Conservation (phyloP, 768 basidiomycete species). For the Suillus alpinus region DNA sequence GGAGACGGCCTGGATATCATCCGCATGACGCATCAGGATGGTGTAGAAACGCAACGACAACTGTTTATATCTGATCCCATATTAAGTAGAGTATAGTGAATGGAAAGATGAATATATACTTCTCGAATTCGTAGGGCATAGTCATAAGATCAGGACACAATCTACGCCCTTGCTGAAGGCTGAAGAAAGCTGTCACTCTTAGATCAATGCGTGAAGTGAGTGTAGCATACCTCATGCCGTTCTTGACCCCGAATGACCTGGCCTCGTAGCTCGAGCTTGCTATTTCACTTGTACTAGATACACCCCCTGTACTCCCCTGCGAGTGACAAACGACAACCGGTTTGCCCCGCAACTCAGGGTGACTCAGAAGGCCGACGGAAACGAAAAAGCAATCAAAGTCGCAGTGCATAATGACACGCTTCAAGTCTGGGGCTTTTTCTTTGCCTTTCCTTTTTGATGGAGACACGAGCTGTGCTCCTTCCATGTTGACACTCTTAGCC, state of each 20-base stretch:
- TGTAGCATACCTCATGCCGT: conserved; percentile 83
- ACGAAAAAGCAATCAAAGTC: conserved; percentile 99
- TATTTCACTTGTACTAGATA: conserved; percentile 87
- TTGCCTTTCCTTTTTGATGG: conserved; percentile 52
- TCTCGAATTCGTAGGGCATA: conserved; percentile 93
- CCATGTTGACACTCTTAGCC: conserved; percentile 43
- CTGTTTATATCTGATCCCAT: conserved; percentile 67
- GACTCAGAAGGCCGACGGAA: conserved; percentile 76
- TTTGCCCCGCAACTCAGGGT: conserved; percentile 82
- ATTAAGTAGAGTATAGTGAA: background rate
- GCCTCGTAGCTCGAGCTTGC: conserved; percentile 96
- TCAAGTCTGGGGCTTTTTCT: conserved; percentile 44
- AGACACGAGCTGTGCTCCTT: conserved; percentile 49
- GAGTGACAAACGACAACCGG: conserved; percentile 97
- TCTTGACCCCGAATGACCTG: conserved; percentile 79
- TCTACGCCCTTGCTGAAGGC: conserved; percentile 75
- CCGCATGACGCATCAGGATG: conserved; percentile 84
- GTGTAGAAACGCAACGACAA: conserved; percentile 89
- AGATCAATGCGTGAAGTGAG: background rate
- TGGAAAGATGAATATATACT: conserved; percentile 35
- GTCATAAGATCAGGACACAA: conserved; percentile 72
- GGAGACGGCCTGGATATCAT: conserved; percentile 92
- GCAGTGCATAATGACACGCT: conserved; percentile 83
- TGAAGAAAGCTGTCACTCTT: conserved; percentile 26
- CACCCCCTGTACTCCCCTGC: conserved; percentile 69